phyloP scores from a whole-genome alignment of 768 basidiomycete species.

The Lanmaoa pseudosensibilis region DNA sequence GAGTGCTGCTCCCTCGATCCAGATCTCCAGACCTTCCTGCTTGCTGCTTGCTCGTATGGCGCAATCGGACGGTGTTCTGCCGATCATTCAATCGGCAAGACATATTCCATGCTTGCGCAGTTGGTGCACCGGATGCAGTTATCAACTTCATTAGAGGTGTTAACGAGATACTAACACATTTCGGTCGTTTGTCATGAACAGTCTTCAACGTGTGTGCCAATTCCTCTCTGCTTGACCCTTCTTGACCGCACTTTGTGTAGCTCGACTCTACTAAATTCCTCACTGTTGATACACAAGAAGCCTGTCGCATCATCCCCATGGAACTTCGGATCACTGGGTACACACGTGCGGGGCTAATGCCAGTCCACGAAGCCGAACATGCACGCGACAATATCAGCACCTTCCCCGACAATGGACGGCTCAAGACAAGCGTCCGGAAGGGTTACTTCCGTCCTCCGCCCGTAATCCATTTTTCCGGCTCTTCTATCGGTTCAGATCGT shows the following conservation, averaged over 20 bases:
- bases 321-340: slow-evolving; percentile 44
- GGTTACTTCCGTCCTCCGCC: slow-evolving; percentile 40
- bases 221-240: background rate
- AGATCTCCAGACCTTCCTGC: background rate
- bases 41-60: background rate
- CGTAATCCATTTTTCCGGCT: slow-evolving; percentile 51
- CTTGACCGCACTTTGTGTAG: slow-evolving; percentile 8
- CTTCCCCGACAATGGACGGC: slow-evolving; percentile 5
- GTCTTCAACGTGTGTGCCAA: slow-evolving; percentile 26
- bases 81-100: background rate
- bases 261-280: slow-evolving; percentile 32
- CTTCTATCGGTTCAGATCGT: slow-evolving; percentile 40
- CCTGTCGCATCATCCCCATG: slow-evolving; percentile 54
- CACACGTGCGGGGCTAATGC: slow-evolving; percentile 27
- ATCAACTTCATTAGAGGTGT: background rate
- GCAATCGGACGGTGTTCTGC: background rate
- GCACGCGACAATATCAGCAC: slow-evolving; percentile 8
- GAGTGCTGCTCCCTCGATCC: slow-evolving; percentile 23
- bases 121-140: background rate
- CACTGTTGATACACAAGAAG: slow-evolving; percentile 39
- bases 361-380: slow-evolving; percentile 11
- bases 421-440: slow-evolving; percentile 14
- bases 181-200: background rate
- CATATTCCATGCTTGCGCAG: background rate
- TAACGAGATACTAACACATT: background rate